Evolutionary conservation across 768 basidiomycete species (phyloP), one percentile per base, ranked within the genome.

Genomic region (Hypholoma fasciculare): DNA sequence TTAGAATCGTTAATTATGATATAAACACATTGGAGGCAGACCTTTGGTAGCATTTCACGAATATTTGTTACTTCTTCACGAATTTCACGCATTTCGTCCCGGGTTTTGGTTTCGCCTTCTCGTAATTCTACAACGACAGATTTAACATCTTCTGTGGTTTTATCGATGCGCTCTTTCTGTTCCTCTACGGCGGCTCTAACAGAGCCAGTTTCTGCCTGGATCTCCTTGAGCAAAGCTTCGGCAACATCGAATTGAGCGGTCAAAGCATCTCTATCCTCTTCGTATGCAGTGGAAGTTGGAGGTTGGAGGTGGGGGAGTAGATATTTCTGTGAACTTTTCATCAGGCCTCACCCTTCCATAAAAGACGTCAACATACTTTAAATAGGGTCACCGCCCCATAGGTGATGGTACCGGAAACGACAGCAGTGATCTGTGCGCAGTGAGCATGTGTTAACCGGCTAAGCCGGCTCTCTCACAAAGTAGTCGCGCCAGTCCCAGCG

Each of bases 401-500:
- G 7, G 86, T 83, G 5, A 96, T 74, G 6, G 89, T 84, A 1
- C 96, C 95, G 42, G 95, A 95, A 16, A 98, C 78, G 36, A 98
- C 89, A 12, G 90, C 88, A 70, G 96, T 93, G 66, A 99, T 96
- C 96, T 98, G 68, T 7, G 7, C 19, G 34, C 42, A 38, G 50
- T 67, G 42, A 64, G 66, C 66, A 72, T 59, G 63, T 63, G 69
- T 63, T 66, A 63, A 49, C 54, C 14, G 36, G 50, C 14, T 47
- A 40, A 23, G 23, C 36, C 23, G 52, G 52, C 36, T 37, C 17
- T 77, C 92, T 67, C 68, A 96, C 95, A 71, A 98, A 99, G 72
- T 96, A 94, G 74, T 99, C 97, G 57, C 96, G 81, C 97, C 97
- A 99, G 71, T 98, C 96, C 84, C 92, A 87, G 58, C 76, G 78